phyloP scores from a whole-genome alignment of 495 filamentous ascomycete species.

The Neurospora sp. region DNA sequence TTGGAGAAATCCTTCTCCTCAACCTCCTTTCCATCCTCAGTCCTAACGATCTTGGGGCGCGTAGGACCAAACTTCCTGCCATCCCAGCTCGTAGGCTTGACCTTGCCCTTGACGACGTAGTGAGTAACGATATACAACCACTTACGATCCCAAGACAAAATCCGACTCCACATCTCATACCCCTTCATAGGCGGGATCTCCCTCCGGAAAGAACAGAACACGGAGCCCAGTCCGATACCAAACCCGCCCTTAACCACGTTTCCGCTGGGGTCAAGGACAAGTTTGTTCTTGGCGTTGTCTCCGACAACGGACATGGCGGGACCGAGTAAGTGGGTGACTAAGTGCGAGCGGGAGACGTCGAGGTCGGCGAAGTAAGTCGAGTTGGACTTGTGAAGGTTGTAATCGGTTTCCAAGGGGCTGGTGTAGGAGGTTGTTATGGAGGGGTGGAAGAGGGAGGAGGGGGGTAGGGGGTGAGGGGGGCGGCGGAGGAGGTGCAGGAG shows the following conservation, averaged over 20 bases:
- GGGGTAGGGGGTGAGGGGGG: slow-evolving; percentile 29
- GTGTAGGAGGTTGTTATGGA: slow-evolving; percentile 49
- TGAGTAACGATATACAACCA: slow-evolving; percentile 41
- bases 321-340: slow-evolving; percentile 43
- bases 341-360: slow-evolving; percentile 58
- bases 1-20: slow-evolving; percentile 40
- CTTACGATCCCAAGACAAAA: slow-evolving; percentile 60
- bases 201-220: slow-evolving; percentile 53
- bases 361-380: slow-evolving; percentile 75
- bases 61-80: slow-evolving; percentile 13
- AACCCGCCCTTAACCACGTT: slow-evolving; percentile 28
- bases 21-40: slow-evolving; percentile 31
- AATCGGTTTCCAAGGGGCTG: slow-evolving; percentile 60
- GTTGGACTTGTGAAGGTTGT: slow-evolving; percentile 81
- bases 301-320: slow-evolving; percentile 30
- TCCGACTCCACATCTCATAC: slow-evolving; percentile 63
- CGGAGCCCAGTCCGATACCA: slow-evolving; percentile 55
- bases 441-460: slow-evolving; percentile 52
- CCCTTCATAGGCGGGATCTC: slow-evolving; percentile 59
- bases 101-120: slow-evolving; percentile 48
- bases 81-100: slow-evolving; percentile 33
- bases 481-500: slow-evolving; percentile 44
- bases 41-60: slow-evolving; percentile 11
- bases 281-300: slow-evolving; percentile 29
- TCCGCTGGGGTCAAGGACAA: slow-evolving; percentile 30